Percentiles rank a stretch among this genome's conserved stretches.
These are phyloP conservation scores for Eucalyptus leucophloia DNA, from an alignment of 345 rosid genomes.

Conservation along the genomic window DNA sequence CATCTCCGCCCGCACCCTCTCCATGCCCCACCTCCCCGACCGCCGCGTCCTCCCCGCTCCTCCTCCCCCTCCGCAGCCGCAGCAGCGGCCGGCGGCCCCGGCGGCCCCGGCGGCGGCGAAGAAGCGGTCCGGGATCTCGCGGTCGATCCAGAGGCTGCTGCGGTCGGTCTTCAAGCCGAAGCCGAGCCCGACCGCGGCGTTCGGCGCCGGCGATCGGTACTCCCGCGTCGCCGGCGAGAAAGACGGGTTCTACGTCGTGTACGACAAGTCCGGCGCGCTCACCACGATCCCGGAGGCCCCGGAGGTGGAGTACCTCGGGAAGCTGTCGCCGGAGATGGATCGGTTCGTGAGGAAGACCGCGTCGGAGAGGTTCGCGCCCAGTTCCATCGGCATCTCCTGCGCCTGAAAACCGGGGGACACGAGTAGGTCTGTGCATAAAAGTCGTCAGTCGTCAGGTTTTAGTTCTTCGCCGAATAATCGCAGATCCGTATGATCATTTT, in stretches of 20 bases:
- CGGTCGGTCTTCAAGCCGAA: slow-evolving; percentile 44
- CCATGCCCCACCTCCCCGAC: slow-evolving; percentile 59
- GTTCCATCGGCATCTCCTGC: slow-evolving; percentile 33
- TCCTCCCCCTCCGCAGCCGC: neutral
- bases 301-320: slow-evolving; percentile 42
- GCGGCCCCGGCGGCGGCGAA: slow-evolving; percentile 2
- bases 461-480: neutral
- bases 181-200: neutral
- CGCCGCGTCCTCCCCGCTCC: slow-evolving; percentile 5
- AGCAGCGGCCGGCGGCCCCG: neutral
- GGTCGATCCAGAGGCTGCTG: slow-evolving; percentile 43
- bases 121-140: slow-evolving; percentile 42
- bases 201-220: neutral
- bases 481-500: neutral
- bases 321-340: slow-evolving; percentile 41
- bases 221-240: neutral
- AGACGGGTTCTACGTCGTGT: slow-evolving; percentile 29
- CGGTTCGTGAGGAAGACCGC: slow-evolving; percentile 33
- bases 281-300: slow-evolving; percentile 79
- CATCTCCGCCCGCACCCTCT: slow-evolving; percentile 43
- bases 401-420: neutral
- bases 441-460: neutral
- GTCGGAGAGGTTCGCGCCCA: slow-evolving; percentile 49
- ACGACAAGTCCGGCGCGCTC: slow-evolving; percentile 57
- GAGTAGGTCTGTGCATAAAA: neutral